Evolutionary conservation across 148 eudicot genomes (phyloP), one percentile per base, ranked within the genome.

Genomic region (Nyssa sinensis): DNA sequence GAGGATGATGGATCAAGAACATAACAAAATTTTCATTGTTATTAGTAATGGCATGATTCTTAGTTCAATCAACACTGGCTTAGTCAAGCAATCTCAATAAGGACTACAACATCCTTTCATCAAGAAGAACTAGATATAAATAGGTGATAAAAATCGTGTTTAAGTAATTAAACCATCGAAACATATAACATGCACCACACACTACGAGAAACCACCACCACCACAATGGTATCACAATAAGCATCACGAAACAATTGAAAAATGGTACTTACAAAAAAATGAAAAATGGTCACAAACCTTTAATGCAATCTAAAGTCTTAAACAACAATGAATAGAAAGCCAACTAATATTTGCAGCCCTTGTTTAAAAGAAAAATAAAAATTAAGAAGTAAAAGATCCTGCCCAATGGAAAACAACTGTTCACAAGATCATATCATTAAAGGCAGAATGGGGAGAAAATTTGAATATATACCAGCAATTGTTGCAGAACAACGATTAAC

Each of bases 401-500:
- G 14, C 23, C 35, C 24, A 55, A 74, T 21, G 10, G 17, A 47
- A 23, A 49, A 29, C 13, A 32, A 14, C 7, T 58, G 8, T 33
- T 44, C 25, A 24, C 66, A 60, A 77, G 28, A 19, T 29, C 58
- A 32, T n/a, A n/a, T n/a, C 6, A 4, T n/a, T 33, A 51, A 58
- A 41, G 7, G 30, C 30, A 35, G 13, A 19, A 70, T 5, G 31
- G 7, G 27, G 27, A 58, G 16, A 7, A 55, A 37, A 67, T 6
- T 23, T 53, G 34, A 35, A 4, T 29, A 21, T 33, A 28, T 87
- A 94, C 97, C 98, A 25, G 97, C 86, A 77, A 92, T 95, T 75
- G 98, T 90, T 67, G 98, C 86, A 76, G 98, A 89, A 77, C 98
- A 95, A 35, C 98, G 97, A 78, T 80, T 90, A 62, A 94, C 98